Conservation (phyloP, 805 yeast genomes). For the Barnettozyma salicaria region DNA sequence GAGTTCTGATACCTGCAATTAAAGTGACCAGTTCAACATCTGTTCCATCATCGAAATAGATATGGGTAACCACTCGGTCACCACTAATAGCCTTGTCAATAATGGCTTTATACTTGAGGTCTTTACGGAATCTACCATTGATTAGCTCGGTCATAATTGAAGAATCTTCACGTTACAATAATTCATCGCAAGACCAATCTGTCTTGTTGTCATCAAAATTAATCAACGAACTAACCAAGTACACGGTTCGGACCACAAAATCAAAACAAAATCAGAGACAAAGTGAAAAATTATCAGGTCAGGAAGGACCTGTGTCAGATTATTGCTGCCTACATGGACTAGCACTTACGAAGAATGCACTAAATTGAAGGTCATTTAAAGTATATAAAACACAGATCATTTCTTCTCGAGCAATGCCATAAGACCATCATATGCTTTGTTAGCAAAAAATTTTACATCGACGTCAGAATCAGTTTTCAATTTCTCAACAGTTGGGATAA, state of each 20-base stretch:
- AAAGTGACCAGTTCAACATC: constrained; percentile 57
- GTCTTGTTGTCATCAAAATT: no score
- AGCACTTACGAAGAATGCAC: no score
- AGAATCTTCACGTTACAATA: no score
- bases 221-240: no score
- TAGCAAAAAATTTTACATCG: constrained; percentile 86
- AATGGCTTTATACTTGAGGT: constrained; percentile 37
- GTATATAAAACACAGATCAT: no score
- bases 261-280: neutral
- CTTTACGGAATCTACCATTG: constrained; percentile 25
- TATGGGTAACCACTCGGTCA: constrained; percentile 63
- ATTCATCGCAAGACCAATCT: no score
- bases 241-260: constrained; percentile 2
- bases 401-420: constrained; percentile 4
- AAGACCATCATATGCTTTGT: constrained; percentile 45
- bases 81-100: constrained; percentile 77
- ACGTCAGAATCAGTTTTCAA: constrained; percentile 70
- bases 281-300: no score
- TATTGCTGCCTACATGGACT: no score
- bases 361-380: no score
- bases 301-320: no score
- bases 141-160: constrained; percentile 16
- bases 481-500: constrained; percentile 59
- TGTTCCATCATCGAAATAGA: constrained; percentile 38
- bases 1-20: constrained; percentile 69